Evolutionary conservation across 2,329 filamentous ascomycete genomes (phyloP).

Genomic region (Colletotrichum nymphaeae): DNA sequence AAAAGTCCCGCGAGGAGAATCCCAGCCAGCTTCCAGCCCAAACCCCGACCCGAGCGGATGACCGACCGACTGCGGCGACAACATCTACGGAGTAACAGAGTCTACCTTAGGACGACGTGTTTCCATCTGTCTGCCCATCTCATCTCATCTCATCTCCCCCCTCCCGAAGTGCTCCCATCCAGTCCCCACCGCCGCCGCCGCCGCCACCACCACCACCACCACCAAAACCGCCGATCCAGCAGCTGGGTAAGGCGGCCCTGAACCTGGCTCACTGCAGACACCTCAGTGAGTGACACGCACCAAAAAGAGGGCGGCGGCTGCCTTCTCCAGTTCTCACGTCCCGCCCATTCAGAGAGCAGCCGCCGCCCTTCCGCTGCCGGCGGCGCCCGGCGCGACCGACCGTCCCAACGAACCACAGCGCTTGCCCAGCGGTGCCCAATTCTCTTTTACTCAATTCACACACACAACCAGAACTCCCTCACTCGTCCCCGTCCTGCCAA

Average conservation of each 20-base stretch:
- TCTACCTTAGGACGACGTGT: background rate
- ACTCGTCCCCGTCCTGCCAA: background rate
- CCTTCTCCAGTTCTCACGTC: background rate
- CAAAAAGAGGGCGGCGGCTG: background rate
- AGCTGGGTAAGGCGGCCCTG: conserved; percentile 8
- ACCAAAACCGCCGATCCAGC: conserved; percentile 13
- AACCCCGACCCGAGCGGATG: background rate
- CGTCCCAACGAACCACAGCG: conserved; percentile 10
- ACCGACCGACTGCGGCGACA: background rate
- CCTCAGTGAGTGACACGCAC: background rate
- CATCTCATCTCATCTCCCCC: background rate
- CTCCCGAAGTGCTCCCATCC: background rate
- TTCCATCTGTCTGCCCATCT: background rate
- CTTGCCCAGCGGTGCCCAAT: background rate
- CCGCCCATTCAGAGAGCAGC: no score
- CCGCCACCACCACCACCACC: conserved; percentile 4
- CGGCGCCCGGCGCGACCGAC: background rate
- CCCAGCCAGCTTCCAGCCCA: background rate
- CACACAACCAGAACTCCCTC: conserved; percentile 7
- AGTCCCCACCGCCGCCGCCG: conserved; percentile 7
- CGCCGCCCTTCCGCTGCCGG: conserved; percentile 12
- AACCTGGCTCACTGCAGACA: background rate
- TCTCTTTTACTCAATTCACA: conserved; percentile 31
- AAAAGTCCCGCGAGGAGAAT: background rate
- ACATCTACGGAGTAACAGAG: background rate